Percentiles rank a stretch among this genome's conserved stretches.
Conservation (phyloP, 805 yeast genomes). For the Groenewaldozyma tartarivorans region DNA sequence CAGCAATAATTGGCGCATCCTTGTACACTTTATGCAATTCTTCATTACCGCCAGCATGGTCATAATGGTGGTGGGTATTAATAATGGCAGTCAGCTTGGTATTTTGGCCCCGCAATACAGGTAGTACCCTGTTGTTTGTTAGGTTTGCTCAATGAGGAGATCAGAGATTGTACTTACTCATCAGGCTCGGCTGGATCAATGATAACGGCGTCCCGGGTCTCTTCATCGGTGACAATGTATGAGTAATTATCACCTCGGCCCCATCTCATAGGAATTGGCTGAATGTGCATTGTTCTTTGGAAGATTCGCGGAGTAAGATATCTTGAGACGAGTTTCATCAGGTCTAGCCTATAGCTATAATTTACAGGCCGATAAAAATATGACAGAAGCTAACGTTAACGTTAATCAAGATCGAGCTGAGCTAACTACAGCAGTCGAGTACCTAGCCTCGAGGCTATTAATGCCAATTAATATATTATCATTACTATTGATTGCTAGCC, state of each 20-base stretch:
- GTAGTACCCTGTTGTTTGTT: background rate
- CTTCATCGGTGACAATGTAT: constrained; percentile 64
- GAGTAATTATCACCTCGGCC: constrained; percentile 86
- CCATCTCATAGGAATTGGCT: constrained; percentile 89
- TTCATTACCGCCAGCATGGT: constrained; percentile 84
- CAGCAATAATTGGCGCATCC: constrained; percentile 65
- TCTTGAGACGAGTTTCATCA: no score
- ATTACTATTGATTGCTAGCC: no score
- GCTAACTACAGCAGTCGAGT: no score
- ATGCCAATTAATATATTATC: no score
- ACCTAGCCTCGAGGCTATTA: no score
- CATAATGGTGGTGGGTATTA: constrained; percentile 94
- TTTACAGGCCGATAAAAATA: no score
- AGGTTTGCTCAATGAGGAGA: background rate
- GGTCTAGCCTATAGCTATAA: no score
- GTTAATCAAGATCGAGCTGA: no score
- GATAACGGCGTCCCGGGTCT: constrained; percentile 61
- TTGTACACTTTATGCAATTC: constrained; percentile 29
- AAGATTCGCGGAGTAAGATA: no score
- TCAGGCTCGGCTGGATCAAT: constrained; percentile 89
- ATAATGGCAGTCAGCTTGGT: constrained; percentile 64
- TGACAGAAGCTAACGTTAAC: no score
- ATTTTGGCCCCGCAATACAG: constrained; percentile 18
- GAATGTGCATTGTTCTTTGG: constrained; percentile 58
- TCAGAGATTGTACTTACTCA: constrained; percentile 30